phyloP scores from a whole-genome alignment of 257 asterid species.

The Forsythia suspensa region DNA sequence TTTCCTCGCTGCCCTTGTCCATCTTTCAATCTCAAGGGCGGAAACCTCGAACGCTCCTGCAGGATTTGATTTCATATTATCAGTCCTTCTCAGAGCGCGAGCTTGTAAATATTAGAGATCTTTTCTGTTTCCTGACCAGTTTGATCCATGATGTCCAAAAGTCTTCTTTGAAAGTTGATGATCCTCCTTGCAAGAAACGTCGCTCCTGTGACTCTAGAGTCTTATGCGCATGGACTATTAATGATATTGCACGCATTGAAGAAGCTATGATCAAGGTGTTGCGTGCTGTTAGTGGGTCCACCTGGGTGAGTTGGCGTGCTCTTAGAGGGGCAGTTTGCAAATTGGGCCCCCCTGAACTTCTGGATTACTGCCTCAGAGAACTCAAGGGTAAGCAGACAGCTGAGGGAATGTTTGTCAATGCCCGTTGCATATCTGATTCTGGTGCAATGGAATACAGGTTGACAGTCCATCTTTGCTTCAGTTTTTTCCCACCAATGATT shows the following conservation, averaged over 20 bases:
- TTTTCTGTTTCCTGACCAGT: conserved; percentile 67
- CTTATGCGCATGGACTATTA: conserved; percentile 67
- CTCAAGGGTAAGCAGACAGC: conserved; percentile 77
- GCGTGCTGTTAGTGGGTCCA: conserved; percentile 82
- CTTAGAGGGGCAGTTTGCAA: conserved; percentile 91
- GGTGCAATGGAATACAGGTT: conserved; percentile 91
- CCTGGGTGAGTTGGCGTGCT: conserved; percentile 97
- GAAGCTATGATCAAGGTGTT: conserved; percentile 86
- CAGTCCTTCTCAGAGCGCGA: conserved; percentile 80
- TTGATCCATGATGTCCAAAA: conserved; percentile 56
- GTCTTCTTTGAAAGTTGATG: conserved; percentile 30
- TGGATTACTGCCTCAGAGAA: conserved; percentile 88
- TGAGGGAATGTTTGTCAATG: conserved; percentile 70
- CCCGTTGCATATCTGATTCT: conserved; percentile 66
- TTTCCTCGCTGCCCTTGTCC: conserved; percentile 66
- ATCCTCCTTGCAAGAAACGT: conserved; percentile 53
- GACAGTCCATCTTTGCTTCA: not conserved
- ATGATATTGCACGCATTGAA: conserved; percentile 68
- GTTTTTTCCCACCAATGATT: not conserved
- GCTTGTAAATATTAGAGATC: conserved; percentile 69
- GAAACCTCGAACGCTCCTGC: conserved; percentile 70
- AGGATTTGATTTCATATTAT: conserved; percentile 77
- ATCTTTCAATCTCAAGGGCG: conserved; percentile 72
- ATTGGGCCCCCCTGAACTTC: conserved; percentile 77
- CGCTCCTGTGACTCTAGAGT: conserved; percentile 46